phyloP scores from a whole-genome alignment of 345 rosid genomes.

The Rhodamnia argentea region DNA sequence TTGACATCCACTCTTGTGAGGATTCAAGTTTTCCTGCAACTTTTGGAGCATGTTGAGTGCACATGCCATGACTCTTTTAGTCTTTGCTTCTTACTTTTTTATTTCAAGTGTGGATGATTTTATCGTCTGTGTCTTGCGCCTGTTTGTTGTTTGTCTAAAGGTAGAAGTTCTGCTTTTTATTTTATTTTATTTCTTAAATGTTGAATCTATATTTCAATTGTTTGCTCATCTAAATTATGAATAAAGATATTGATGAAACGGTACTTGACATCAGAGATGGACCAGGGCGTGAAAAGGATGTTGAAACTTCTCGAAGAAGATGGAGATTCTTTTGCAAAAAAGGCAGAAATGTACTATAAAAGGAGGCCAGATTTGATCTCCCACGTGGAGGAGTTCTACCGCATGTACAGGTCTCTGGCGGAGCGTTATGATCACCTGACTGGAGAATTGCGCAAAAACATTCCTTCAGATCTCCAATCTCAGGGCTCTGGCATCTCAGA shows the following conservation, averaged over 20 bases:
- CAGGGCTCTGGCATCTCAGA: constrained; percentile 48
- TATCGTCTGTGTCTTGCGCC: background rate
- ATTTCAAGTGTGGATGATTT: background rate
- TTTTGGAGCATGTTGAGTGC: background rate
- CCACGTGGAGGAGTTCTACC: constrained; percentile 71
- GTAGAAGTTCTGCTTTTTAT: background rate
- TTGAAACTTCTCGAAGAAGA: constrained; percentile 79
- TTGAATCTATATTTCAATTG: background rate
- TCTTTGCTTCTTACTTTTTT: background rate
- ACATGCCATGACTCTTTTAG: background rate
- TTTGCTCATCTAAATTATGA: background rate
- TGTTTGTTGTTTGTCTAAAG: background rate
- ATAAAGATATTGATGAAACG: background rate
- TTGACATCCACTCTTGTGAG: background rate
- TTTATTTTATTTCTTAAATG: background rate
- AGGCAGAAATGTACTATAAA: constrained; percentile 81
- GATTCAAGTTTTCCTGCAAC: background rate
- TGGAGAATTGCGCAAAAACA: constrained; percentile 51
- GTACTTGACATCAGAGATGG: constrained; percentile 54
- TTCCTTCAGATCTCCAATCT: constrained; percentile 43
- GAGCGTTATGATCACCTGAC: constrained; percentile 84
- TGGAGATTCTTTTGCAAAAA: constrained; percentile 82
- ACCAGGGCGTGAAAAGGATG: constrained; percentile 66
- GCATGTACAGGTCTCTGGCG: constrained; percentile 74
- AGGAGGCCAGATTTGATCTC: constrained; percentile 72